Base-by-base conservation (phyloP, 768 basidiomycete species). In the Amanita rubescens region DNA sequence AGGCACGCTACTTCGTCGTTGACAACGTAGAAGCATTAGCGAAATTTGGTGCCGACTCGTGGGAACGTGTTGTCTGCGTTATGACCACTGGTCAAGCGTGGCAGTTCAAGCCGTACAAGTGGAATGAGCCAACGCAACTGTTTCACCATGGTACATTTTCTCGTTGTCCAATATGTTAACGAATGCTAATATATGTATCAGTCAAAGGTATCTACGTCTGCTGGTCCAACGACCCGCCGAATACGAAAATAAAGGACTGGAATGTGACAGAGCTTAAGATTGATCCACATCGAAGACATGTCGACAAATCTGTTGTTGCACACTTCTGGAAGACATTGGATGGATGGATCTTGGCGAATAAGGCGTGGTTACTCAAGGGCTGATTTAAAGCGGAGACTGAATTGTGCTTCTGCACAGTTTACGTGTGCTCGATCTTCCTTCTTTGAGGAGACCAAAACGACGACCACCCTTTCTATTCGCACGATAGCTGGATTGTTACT, bases 31-130 rank as follows among this genome's bases (percentile, higher is more conserved):
- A 99, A 60, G 93, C 95, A 1, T 72, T 99, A 20, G 78, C 81
- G 32, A 97, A 97, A 69, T 94, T 99, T 58, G 89, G 88, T 4
- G 75, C 87, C 3, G 94, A 96, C 56, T 88, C 92, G 2, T 97
- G 95, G 94, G 94, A 97, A 53, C 81, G 95, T 34, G 96, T 99
- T 4, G 87, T 96, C 3, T 96, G 94, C 59, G 95, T 99, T 14
- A 87, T 96, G 83, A 98, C 96, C 8, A 99, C 96, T 0, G 96
- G 96, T 1, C 95, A 98, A 60, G 87, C 89, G 30, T 97, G 96
- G 96, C 96, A 99, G 66, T 99, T 99, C 71, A 77, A 85, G 54
- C 87, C 90, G 15, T 98, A 98, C 72, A 94, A 95, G 65, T 99
- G 95, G 95, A 84, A 78, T 47, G 94, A 98, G 62, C 96, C 96